Base-by-base conservation (phyloP, 2,329 filamentous ascomycete genomes). In the Pseudocercospora eumusae region DNA sequence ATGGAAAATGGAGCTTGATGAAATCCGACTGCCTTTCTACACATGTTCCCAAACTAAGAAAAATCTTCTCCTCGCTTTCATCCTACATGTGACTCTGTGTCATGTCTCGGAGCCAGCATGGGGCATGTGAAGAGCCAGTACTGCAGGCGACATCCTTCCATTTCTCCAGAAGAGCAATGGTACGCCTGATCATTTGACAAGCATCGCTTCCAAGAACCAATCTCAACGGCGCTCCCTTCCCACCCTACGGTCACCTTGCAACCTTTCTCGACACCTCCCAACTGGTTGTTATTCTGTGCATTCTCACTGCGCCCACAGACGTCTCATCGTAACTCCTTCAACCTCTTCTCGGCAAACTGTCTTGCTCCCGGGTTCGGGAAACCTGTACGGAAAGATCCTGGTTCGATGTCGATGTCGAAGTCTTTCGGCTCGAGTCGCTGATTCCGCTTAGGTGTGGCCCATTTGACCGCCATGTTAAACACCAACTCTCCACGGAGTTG, bases 191-290 rank as follows among this genome's bases (percentile, higher is more conserved):
- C 60, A 53, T 44, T 20, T 45, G 60, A 28, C 56, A 57, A 25
- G 63, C 63, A 70, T 87, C 85, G 7, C 74, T 77, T 0, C 86
- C 86, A 44, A 88, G 71, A n/a, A 80, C 74, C 54, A 88, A 67
- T 27, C 85, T 75, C 13, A 81, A 66, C 0, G 85, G 86, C 1
- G 88, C 74, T 20, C 80, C 77, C 65, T 73, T 81, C 0, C 82
- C 84, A 62, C 73, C 70, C 20, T 77, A 87, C 78, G 27, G 86
- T 75, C 0, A 83, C 78, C 60, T 74, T 77, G 7, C 76, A 75
- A 0, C 81, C 85, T 75, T 86, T 86, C 18, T 72, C 73, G 2
- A 84, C 78, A 68, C 88, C 84, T 0, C 85, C 85, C 0, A 76
- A 79, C 74, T 87, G 84, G 0, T 80, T 79, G 15, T 80, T 76